phyloP scores from a whole-genome alignment of 2,329 filamentous ascomycete genomes.

The Cladosporium sp. region DNA sequence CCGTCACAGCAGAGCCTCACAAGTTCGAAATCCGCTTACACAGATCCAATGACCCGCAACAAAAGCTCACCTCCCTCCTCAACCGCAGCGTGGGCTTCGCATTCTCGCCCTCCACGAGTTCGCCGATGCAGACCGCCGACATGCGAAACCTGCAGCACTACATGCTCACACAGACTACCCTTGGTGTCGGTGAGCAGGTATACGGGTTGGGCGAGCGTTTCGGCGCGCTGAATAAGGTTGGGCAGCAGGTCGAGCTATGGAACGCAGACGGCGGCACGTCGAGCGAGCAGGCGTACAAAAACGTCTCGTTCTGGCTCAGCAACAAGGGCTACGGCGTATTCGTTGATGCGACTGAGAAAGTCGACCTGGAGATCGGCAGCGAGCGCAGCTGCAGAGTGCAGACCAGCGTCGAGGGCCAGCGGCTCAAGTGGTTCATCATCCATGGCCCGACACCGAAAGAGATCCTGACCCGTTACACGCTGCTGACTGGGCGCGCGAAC shows the following conservation, averaged over 20 bases:
- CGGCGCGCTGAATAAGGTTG: constrained; percentile 69
- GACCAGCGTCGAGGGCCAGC: constrained; percentile 61
- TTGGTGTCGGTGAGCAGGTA: constrained; percentile 55
- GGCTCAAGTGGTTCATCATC: constrained; percentile 68
- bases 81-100: constrained; percentile 53
- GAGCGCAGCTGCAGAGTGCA: constrained; percentile 67
- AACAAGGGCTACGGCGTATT: constrained; percentile 72
- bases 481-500: constrained; percentile 59
- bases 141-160: constrained; percentile 40
- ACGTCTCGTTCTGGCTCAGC: constrained; percentile 63
- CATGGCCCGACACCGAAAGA: constrained; percentile 67
- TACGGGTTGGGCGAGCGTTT: constrained; percentile 73
- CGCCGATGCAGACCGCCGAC: constrained; percentile 49
- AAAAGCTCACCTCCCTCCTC: constrained; percentile 49
- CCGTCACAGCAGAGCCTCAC: constrained; percentile 43
- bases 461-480: constrained; percentile 60
- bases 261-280: constrained; percentile 58
- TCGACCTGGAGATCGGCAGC: constrained; percentile 68
- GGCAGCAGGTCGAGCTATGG: constrained; percentile 62
- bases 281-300: constrained; percentile 67
- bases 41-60: constrained; percentile 39
- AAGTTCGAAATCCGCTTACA: constrained; percentile 53
- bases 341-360: constrained; percentile 61
- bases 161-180: constrained; percentile 41
- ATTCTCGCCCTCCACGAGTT: constrained; percentile 49